Conservation (phyloP, 2,329 filamentous ascomycete species). For the Pestalotiopsis fici region DNA sequence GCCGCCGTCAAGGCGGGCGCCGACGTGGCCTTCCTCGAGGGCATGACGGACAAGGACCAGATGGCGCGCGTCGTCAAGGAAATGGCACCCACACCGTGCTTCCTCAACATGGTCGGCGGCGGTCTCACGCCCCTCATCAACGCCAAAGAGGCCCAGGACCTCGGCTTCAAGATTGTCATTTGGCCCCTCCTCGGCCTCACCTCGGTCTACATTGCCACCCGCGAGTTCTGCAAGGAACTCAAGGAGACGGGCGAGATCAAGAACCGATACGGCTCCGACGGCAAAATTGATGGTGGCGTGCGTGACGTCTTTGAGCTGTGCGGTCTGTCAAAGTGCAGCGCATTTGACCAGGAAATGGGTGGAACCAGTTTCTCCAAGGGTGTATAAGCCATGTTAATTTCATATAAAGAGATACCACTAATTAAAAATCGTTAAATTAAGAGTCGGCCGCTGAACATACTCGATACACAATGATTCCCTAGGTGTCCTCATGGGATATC, state of each 20-base stretch:
- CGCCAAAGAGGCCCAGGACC: slow-evolving; percentile 21
- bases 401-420: background rate
- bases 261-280: slow-evolving; percentile 24
- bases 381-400: slow-evolving; percentile 13
- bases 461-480: background rate
- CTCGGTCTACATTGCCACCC: slow-evolving; percentile 29
- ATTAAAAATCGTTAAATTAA: background rate
- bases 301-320: slow-evolving; percentile 30
- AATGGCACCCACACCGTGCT: slow-evolving; percentile 27
- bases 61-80: slow-evolving; percentile 39
- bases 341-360: slow-evolving; percentile 29
- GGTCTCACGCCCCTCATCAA: slow-evolving; percentile 32
- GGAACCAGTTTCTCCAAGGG: slow-evolving; percentile 27
- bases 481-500: background rate
- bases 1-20: slow-evolving; percentile 49
- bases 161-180: slow-evolving; percentile 33
- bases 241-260: slow-evolving; percentile 29
- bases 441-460: no score
- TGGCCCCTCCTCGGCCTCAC: slow-evolving; percentile 32
- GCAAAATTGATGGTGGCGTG: slow-evolving; percentile 25
- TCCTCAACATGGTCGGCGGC: slow-evolving; percentile 32
- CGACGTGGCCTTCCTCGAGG: slow-evolving; percentile 56
- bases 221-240: slow-evolving; percentile 30
- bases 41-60: slow-evolving; percentile 45
- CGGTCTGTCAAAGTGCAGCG: slow-evolving; percentile 26